phyloP scores from a whole-genome alignment of 75 land plant genomes.

The Sequoiadendron giganteum region DNA sequence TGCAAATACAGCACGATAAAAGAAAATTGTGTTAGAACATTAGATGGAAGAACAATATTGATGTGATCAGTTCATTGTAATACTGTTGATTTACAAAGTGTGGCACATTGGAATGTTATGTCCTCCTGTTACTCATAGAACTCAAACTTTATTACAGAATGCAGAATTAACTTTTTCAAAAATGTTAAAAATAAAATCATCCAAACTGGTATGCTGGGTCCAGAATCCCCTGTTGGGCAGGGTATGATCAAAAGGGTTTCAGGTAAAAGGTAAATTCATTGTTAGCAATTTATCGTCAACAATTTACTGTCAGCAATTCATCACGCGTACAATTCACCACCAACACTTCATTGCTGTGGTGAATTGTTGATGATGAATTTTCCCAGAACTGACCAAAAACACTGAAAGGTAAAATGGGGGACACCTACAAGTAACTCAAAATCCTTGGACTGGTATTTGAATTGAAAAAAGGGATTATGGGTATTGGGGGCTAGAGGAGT shows the following conservation, averaged over 20 bases:
- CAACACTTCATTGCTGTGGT: too few relatives aligned
- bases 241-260: not conserved
- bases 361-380: too few relatives aligned
- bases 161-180: not conserved
- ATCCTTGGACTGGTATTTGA: too few relatives aligned
- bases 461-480: too few relatives aligned
- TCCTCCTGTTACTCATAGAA: not conserved
- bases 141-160: not conserved
- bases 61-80: not conserved
- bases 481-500: too few relatives aligned
- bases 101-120: not conserved
- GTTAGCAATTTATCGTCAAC: too few relatives aligned
- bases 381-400: not conserved
- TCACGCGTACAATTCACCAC: too few relatives aligned
- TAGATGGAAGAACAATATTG: not conserved
- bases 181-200: too few relatives aligned
- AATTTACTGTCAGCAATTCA: too few relatives aligned
- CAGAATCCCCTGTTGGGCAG: not conserved
- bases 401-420: not conserved
- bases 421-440: not conserved
- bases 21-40: not conserved
- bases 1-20: conserved; percentile 14
- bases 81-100: not conserved
- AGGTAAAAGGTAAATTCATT: too few relatives aligned
- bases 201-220: not conserved